phyloP scores from a whole-genome alignment of 2,329 filamentous ascomycete species.

The Beauveria sp. region DNA sequence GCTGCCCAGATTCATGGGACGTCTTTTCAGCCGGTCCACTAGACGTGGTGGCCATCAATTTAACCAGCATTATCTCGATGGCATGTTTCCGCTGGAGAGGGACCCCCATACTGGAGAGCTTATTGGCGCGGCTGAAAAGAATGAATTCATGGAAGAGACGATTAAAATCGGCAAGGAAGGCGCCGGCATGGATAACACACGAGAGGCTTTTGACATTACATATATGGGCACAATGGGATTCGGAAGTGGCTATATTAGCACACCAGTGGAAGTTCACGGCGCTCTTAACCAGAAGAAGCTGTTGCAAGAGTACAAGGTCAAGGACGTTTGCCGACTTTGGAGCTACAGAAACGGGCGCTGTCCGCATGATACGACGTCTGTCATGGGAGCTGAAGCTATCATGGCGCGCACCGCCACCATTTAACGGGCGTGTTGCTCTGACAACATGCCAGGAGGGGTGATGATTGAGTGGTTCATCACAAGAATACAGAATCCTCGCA shows the following conservation, averaged over 20 bases:
- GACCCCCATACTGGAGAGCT: slow-evolving; percentile 35
- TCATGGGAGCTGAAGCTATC: slow-evolving; percentile 28
- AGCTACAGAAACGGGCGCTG: slow-evolving; percentile 52
- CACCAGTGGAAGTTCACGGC: slow-evolving; percentile 33
- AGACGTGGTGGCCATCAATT: slow-evolving; percentile 49
- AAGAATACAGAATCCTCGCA: not conserved
- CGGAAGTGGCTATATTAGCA: slow-evolving; percentile 25
- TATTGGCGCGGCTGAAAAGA: slow-evolving; percentile 37
- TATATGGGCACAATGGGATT: slow-evolving; percentile 36
- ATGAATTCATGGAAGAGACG: slow-evolving; percentile 54
- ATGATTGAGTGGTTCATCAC: not conserved
- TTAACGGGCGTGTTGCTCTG: slow-evolving; percentile 16
- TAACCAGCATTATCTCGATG: slow-evolving; percentile 54
- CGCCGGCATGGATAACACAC: slow-evolving; percentile 34
- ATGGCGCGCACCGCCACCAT: slow-evolving; percentile 32
- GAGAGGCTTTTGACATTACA: slow-evolving; percentile 40
- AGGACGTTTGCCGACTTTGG: slow-evolving; percentile 55
- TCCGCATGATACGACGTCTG: slow-evolving; percentile 35
- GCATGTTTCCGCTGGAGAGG: slow-evolving; percentile 48
- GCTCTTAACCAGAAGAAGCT: slow-evolving; percentile 19
- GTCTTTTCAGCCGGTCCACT: slow-evolving; percentile 49
- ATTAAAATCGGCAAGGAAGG: slow-evolving; percentile 38
- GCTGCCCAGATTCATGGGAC: slow-evolving; percentile 54
- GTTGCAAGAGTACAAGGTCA: slow-evolving; percentile 40
- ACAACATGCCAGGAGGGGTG: not conserved